Conservation (phyloP, 345 rosid genomes). For the Orychophragmus violaceus region DNA sequence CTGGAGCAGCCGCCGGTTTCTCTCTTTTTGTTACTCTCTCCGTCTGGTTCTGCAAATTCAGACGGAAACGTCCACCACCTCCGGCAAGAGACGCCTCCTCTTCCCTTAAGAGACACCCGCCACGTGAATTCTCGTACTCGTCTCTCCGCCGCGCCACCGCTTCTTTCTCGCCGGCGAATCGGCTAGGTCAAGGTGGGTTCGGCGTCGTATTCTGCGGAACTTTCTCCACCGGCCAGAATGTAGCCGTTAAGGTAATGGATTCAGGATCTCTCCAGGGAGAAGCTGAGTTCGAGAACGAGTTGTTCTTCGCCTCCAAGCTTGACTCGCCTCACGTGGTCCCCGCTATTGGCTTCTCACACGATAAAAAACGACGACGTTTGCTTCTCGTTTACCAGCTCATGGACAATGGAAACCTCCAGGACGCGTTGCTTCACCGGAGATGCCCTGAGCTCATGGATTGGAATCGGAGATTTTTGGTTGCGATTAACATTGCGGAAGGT, state of each 20-base stretch:
- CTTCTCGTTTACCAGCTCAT: constrained; percentile 74
- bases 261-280: constrained; percentile 90
- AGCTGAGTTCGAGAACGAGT: constrained; percentile 92
- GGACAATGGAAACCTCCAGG: constrained; percentile 84
- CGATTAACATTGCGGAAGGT: constrained; percentile 66
- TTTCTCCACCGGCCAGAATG: constrained; percentile 27
- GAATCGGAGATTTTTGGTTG: constrained; percentile 52
- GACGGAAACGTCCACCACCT: constrained; percentile 37
- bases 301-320: constrained; percentile 67
- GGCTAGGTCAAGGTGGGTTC: constrained; percentile 73
- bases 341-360: constrained; percentile 72
- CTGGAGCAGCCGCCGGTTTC: constrained; percentile 36
- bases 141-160: constrained; percentile 61
- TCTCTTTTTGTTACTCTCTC: constrained; percentile 40
- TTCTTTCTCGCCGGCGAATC: constrained; percentile 49
- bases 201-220: constrained; percentile 74
- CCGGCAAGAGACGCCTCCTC: constrained; percentile 7
- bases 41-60: constrained; percentile 54
- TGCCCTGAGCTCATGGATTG: constrained; percentile 65
- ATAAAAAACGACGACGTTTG: constrained; percentile 60
- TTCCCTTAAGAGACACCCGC: constrained; percentile 38
- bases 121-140: constrained; percentile 54
- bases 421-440: constrained; percentile 70
- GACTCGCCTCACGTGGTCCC: constrained; percentile 59
- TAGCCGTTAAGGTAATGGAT: constrained; percentile 95